Percentiles rank a stretch among this genome's conserved stretches.
These are phyloP conservation scores for Francoa sonchifolia DNA, from an alignment of 441 rosid species.

Conservation along the genomic window DNA sequence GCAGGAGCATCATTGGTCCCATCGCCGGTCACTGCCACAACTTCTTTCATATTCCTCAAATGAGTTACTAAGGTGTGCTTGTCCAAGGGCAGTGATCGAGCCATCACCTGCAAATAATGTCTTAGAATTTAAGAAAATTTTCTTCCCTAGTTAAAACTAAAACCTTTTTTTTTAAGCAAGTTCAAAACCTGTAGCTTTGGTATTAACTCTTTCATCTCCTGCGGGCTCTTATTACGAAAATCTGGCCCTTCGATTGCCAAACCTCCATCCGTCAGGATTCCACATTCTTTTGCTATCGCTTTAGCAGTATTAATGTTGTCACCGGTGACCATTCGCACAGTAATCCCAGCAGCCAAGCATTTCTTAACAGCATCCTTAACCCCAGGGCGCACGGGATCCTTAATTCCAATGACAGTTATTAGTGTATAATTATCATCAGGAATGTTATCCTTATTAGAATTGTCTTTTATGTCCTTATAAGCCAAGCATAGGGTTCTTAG, in stretches of 20 bases:
- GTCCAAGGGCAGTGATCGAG: conserved; percentile 39
- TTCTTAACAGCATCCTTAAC: conserved; percentile 36
- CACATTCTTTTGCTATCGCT: conserved; percentile 44
- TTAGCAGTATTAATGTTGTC: conserved; percentile 40
- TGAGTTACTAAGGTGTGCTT: conserved; percentile 38
- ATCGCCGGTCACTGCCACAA: conserved; percentile 53
- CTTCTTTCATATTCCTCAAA: conserved; percentile 33
- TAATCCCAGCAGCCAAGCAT: conserved; percentile 37
- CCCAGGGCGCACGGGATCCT: conserved; percentile 42
- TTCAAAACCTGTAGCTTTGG: conserved; percentile 33
- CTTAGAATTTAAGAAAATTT: neutral
- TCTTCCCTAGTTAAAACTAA: neutral
- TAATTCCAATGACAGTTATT: conserved; percentile 32
- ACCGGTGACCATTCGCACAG: conserved; percentile 40
- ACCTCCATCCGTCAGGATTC: conserved; percentile 33
- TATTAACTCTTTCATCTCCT: conserved; percentile 35
- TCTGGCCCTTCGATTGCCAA: conserved; percentile 47
- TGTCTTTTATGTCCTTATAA: conserved; percentile 30
- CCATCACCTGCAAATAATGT: conserved; percentile 29
- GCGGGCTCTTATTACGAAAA: conserved; percentile 38
- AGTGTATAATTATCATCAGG: conserved; percentile 33
- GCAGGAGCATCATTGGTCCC: conserved; percentile 73
- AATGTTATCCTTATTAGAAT: conserved; percentile 15
- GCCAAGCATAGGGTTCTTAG: conserved; percentile 39
- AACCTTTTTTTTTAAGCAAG: neutral